Percentiles rank a stretch among this genome's conserved stretches.
Evolutionary conservation across 345 rosid species (phyloP).

Genomic region (Salix suchowensis): DNA sequence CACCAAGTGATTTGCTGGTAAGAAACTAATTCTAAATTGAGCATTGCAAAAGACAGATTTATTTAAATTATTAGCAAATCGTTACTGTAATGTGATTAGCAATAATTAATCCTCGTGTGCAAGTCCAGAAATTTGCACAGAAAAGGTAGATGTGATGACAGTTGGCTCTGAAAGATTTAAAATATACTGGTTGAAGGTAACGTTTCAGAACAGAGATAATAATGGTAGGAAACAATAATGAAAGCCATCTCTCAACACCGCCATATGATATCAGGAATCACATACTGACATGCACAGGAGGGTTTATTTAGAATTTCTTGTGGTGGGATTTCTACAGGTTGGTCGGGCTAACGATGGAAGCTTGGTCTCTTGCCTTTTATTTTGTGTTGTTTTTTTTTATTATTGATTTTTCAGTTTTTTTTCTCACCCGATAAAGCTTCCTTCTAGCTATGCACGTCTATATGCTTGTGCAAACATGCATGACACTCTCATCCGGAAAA

Average conservation of each 20-base stretch:
- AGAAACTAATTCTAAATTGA: background rate
- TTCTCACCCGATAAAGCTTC: too few species aligned
- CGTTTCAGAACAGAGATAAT: background rate
- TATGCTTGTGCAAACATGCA: too few species aligned
- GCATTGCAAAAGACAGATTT: background rate
- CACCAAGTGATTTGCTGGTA: too few species aligned
- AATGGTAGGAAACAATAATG: background rate
- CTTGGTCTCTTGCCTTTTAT: background rate
- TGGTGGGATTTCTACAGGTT: background rate
- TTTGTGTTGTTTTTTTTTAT: too few species aligned
- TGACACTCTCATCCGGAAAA: too few species aligned
- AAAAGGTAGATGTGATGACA: background rate
- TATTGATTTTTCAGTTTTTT: too few species aligned
- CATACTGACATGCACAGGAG: background rate
- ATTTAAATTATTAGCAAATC: background rate
- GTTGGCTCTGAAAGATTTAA: background rate
- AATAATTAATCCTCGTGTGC: slow-evolving; percentile 3
- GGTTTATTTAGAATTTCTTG: background rate
- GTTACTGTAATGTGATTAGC: background rate
- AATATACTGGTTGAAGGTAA: background rate
- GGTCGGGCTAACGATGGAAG: slow-evolving; percentile 29
- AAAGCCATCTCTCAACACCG: background rate
- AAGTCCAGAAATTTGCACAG: background rate
- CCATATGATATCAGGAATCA: background rate
- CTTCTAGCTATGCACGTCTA: too few species aligned